Evolutionary conservation across 164 flowering plant species (phyloP).

Genomic region (Vitis cinerea): DNA sequence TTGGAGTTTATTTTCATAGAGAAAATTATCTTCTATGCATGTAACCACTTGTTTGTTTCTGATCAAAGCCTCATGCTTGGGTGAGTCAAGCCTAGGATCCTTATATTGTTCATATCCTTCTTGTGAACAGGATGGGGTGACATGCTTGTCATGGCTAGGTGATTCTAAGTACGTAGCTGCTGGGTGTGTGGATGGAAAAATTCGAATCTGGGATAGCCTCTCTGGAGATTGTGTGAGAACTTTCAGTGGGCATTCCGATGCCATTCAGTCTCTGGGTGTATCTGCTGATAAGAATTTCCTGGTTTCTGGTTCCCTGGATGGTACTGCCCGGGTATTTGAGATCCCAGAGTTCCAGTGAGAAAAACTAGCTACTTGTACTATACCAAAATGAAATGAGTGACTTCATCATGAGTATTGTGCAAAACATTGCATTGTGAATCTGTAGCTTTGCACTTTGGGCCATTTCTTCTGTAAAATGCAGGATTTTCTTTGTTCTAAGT

Average conservation of each 20-base stretch:
- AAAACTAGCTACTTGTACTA: not conserved
- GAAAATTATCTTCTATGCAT: not conserved
- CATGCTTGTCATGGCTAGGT: constrained; percentile 80
- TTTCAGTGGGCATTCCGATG: constrained; percentile 64
- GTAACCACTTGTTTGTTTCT: no score
- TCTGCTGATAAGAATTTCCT: constrained; percentile 57
- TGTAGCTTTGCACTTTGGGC: no score
- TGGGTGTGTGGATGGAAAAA: constrained; percentile 73
- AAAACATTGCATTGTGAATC: no score
- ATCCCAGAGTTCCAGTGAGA: constrained; percentile 43
- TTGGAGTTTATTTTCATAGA: not conserved
- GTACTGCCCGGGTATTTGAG: constrained; percentile 82
- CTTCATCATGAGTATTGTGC: no score
- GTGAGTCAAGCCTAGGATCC: no score
- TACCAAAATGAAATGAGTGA: no score
- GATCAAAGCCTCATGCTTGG: no score
- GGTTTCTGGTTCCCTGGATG: constrained; percentile 72
- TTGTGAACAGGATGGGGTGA: constrained; percentile 65
- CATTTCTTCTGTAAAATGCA: no score
- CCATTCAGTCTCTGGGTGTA: constrained; percentile 58
- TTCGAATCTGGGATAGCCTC: constrained; percentile 83
- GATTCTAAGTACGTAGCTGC: constrained; percentile 59
- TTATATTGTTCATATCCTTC: not conserved
- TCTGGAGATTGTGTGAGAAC: constrained; percentile 66
- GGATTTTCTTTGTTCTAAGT: no score